Percentiles rank a stretch among this genome's conserved stretches.
Evolutionary conservation across 495 filamentous ascomycete genomes (phyloP).

Genomic region (Talaromyces ruber): DNA sequence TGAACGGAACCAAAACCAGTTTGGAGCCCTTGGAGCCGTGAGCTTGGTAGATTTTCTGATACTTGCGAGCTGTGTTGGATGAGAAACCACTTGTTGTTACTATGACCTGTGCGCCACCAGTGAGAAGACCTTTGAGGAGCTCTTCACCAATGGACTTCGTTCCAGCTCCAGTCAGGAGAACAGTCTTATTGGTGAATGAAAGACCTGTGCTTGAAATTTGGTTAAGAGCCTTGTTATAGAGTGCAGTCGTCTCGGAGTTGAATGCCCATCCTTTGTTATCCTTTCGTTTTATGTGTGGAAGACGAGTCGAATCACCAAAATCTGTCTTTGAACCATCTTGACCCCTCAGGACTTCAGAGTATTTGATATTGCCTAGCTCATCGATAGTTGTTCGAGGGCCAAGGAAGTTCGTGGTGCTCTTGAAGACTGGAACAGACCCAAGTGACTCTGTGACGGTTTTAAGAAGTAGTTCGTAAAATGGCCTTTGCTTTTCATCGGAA

Average conservation of each 20-base stretch:
- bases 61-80: slow-evolving; percentile 6
- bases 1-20: slow-evolving; percentile 18
- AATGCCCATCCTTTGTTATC: neutral
- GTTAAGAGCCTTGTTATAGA: neutral
- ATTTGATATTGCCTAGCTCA: neutral
- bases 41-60: slow-evolving; percentile 12
- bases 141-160: slow-evolving; percentile 14
- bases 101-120: slow-evolving; percentile 10
- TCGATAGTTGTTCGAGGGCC: neutral
- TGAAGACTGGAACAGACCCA: neutral
- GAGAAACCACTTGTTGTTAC: slow-evolving; percentile 11
- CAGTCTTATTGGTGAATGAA: slow-evolving; percentile 3
- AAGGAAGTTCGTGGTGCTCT: neutral
- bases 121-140: slow-evolving; percentile 13
- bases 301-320: neutral
- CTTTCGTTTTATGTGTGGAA: neutral
- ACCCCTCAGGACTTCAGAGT: neutral
- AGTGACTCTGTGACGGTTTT: neutral
- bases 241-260: neutral
- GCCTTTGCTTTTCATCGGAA: neutral
- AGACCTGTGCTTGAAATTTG: neutral
- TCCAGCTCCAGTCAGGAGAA: slow-evolving; percentile 19
- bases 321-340: neutral
- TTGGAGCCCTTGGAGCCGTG: slow-evolving; percentile 13
- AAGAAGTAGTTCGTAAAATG: neutral